Conservation (phyloP, 148 eudicot species). For the Vaccinium darrowii region DNA sequence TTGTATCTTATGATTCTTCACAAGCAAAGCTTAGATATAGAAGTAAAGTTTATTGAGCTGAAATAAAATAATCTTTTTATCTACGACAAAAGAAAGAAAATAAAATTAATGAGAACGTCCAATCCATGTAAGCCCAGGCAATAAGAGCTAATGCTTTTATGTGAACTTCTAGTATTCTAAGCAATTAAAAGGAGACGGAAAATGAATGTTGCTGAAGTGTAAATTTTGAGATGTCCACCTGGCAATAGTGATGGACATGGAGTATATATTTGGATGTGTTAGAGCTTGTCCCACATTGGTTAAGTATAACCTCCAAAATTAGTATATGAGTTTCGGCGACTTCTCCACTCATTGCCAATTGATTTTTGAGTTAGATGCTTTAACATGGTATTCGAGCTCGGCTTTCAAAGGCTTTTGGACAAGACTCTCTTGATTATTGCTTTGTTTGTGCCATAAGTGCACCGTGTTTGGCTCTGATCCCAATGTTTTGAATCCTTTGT, state of each 20-base stretch:
- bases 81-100: neutral
- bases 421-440: neutral
- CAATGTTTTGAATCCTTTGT: neutral
- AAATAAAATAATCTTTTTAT: neutral
- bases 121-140: neutral
- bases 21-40: neutral
- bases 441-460: neutral
- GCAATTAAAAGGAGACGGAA: neutral
- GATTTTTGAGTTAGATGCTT: neutral
- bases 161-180: neutral
- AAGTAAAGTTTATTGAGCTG: slow-evolving; percentile 10
- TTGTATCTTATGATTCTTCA: neutral
- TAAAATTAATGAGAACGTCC: neutral
- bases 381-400: neutral
- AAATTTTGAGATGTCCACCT: neutral
- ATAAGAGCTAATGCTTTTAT: neutral
- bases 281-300: neutral
- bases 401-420: neutral
- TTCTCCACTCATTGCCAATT: neutral
- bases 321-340: neutral
- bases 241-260: neutral
- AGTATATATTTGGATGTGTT: neutral
- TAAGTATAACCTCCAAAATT: neutral
- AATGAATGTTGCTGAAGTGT: neutral
- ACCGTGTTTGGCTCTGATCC: neutral